Evolutionary conservation across 805 yeast genomes (phyloP).

Genomic region (Myxozyma geophila): DNA sequence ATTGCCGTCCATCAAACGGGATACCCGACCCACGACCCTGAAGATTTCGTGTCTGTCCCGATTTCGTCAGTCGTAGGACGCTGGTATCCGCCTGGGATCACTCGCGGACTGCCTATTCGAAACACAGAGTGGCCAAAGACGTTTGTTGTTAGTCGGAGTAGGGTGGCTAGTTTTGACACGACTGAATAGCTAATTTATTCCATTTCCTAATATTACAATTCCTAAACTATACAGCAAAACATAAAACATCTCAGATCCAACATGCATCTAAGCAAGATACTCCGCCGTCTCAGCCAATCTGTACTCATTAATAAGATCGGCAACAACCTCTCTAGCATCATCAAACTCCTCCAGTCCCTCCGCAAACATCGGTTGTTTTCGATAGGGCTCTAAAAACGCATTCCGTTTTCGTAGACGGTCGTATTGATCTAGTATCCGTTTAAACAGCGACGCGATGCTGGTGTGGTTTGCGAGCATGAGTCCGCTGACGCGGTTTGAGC

Average conservation of each 20-base stretch:
- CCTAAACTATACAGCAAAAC: neutral
- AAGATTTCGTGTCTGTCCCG: neutral
- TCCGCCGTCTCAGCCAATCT: conserved; percentile 68
- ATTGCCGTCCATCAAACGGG: neutral
- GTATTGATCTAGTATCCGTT: conserved; percentile 71
- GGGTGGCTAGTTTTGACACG: conserved; percentile 5
- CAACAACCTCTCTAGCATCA: conserved; percentile 71
- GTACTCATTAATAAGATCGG: conserved; percentile 77
- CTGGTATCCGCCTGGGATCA: conserved; percentile 15
- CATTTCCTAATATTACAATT: neutral
- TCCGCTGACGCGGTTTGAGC: conserved; percentile 65
- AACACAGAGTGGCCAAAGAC: neutral
- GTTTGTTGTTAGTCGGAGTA: neutral
- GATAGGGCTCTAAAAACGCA: conserved; percentile 84
- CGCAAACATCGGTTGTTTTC: conserved; percentile 50
- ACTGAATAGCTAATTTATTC: neutral
- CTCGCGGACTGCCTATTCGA: neutral
- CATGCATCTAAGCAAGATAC: conserved; percentile 27
- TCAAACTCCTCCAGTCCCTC: conserved; percentile 71
- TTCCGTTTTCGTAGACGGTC: conserved; percentile 77
- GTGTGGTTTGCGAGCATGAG: conserved; percentile 84
- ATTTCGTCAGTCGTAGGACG: neutral
- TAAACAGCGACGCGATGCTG: conserved; percentile 67
- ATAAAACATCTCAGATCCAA: neutral
- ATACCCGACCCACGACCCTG: neutral